Percentiles rank a stretch among this genome's conserved stretches.
phyloP scores from a whole-genome alignment of 257 asterid species.

The Penstemon newberryi region DNA sequence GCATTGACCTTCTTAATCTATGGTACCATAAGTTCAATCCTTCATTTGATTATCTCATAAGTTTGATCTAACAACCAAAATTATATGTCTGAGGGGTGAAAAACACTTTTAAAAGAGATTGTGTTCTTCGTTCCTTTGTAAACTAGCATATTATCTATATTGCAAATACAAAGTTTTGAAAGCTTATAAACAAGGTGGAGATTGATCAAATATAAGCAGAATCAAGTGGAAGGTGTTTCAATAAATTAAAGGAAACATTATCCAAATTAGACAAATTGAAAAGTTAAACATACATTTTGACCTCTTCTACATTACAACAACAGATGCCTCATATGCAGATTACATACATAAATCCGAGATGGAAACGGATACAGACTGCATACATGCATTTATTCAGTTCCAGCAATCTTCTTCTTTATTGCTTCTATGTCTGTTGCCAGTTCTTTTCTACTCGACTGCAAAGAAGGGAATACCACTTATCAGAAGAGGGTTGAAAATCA shows the following conservation, averaged over 20 bases:
- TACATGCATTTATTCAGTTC: slow-evolving; percentile 53
- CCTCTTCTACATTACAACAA: slow-evolving; percentile 47
- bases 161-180: neutral
- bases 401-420: slow-evolving; percentile 86
- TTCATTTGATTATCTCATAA: too few relatives aligned
- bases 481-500: neutral
- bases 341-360: slow-evolving; percentile 19
- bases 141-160: too few relatives aligned
- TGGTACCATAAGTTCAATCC: too few relatives aligned
- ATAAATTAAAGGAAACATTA: slow-evolving; percentile 28
- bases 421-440: slow-evolving; percentile 75
- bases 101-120: too few relatives aligned
- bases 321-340: slow-evolving; percentile 41
- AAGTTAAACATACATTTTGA: slow-evolving; percentile 34
- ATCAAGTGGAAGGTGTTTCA: slow-evolving; percentile 4
- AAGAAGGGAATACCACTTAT: neutral
- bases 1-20: too few relatives aligned
- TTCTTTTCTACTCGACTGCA: slow-evolving; percentile 93
- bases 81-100: too few relatives aligned
- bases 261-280: slow-evolving; percentile 29
- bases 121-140: too few relatives aligned
- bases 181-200: slow-evolving; percentile 1
- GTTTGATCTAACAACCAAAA: too few relatives aligned
- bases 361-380: slow-evolving; percentile 9
- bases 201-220: neutral